phyloP scores from a whole-genome alignment of 495 filamentous ascomycete species.

The Emericellopsis terricola region DNA sequence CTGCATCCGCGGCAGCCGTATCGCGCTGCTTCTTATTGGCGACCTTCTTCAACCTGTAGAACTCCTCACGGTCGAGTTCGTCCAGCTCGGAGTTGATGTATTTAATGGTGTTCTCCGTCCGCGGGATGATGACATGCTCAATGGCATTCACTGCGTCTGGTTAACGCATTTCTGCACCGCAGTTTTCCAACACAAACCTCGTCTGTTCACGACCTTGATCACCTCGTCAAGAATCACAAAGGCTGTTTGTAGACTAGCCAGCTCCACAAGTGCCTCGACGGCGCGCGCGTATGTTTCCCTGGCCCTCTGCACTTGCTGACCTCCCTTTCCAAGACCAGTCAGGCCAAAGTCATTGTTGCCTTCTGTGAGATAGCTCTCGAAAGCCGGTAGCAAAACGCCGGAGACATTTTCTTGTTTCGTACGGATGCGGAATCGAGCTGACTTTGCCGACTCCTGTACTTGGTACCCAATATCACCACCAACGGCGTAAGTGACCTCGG shows the following conservation, averaged over 20 bases:
- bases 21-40: constrained; percentile 90
- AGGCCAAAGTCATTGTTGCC: constrained; percentile 92
- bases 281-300: constrained; percentile 95
- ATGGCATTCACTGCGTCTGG: constrained; percentile 11
- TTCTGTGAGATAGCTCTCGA: constrained; percentile 74
- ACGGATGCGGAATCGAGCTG: constrained; percentile 76
- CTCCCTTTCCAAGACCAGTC: constrained; percentile 91
- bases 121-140: constrained; percentile 94
- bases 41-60: constrained; percentile 95
- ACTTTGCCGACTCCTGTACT: constrained; percentile 87
- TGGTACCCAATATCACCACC: constrained; percentile 94
- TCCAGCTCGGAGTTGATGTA: constrained; percentile 99
- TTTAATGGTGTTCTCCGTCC: constrained; percentile 98
- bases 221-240: constrained; percentile 98
- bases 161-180: constrained; percentile 14
- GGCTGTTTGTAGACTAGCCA: constrained; percentile 91
- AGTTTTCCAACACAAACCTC: constrained; percentile 36
- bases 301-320: constrained; percentile 89
- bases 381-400: constrained; percentile 80
- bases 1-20: constrained; percentile 51
- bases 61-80: constrained; percentile 95
- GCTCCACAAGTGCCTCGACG: constrained; percentile 89
- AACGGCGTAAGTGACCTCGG: constrained; percentile 94
- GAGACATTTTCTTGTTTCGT: constrained; percentile 98
- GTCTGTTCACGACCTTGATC: constrained; percentile 96